Base-by-base conservation (phyloP, 176 grass and related monocot species). In the Microstegium vimineum region DNA sequence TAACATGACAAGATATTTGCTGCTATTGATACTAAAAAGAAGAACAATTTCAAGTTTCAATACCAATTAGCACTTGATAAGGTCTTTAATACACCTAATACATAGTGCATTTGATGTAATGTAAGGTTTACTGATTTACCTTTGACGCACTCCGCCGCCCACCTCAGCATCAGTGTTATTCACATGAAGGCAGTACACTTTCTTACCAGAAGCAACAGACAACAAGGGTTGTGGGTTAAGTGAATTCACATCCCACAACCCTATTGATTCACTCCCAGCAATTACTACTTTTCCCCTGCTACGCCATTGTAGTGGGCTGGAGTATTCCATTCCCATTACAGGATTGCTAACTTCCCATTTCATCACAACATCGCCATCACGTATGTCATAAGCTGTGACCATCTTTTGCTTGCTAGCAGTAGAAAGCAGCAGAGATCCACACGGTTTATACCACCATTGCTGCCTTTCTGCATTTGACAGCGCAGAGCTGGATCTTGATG, bases 191-290 rank as follows among this genome's bases (percentile, higher is more conserved):
- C 91, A 90, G 83, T 89, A 90, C 68, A 95, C 84, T 47, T 75
- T 77, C 87, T 93, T 99, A 66, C 87, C 90, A 54, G 81, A 88
- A 80, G 82, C 71, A 93, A 95, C 83, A 76, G 93, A 93, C 60
- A 95, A 63, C 67, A 99, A 66, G 23, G 96, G 93, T 73, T 92
- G 89, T 54, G 96, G 90, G 69, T 86, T 93, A 74, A 99, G 79
- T 23, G 96, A 94, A 87, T 99, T 95, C 67, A 99, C 96, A 92
- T 99, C 96, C 96, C 96, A 99, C 77, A 99, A 82, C 66, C 82
- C 87, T 74, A 99, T 87, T 62, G 76, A 84, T 14, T 99, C 93
- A 0, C 57, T 95, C 36, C 85, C 93, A 77, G 78, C 76, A 82
- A 99, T 92, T 62, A 99, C 89, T 10, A 93, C 87, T 69, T 99